These are phyloP conservation scores for Apiotrichum veenhuisii DNA, from an alignment of 1,284 basidiomycete genomes.

Conservation along the genomic window DNA sequence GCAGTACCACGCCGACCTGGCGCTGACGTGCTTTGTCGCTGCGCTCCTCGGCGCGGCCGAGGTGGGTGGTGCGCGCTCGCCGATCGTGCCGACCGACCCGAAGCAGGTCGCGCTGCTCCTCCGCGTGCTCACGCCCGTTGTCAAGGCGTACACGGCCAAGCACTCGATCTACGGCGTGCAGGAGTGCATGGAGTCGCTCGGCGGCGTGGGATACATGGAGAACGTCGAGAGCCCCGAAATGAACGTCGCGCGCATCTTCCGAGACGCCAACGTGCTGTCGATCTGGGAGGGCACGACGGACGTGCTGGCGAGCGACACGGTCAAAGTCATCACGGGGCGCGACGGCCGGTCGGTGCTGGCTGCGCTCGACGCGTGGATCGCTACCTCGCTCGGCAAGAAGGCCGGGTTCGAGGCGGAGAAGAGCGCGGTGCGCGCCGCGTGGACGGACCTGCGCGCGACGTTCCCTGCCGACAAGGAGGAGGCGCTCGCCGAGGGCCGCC, in stretches of 20 bases:
- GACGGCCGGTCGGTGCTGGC: not conserved
- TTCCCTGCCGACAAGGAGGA: slow-evolving; percentile 13
- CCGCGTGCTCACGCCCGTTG: slow-evolving; percentile 64
- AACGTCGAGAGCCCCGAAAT: slow-evolving; percentile 60
- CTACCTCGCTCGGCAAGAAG: not conserved
- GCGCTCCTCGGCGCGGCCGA: slow-evolving; percentile 63
- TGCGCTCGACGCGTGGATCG: slow-evolving; percentile 12
- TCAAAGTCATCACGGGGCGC: slow-evolving; percentile 16
- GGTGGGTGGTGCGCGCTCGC: slow-evolving; percentile 49
- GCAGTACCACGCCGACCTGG: slow-evolving; percentile 63
- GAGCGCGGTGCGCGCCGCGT: not conserved
- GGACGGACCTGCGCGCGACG: not conserved
- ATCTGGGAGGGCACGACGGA: slow-evolving; percentile 72
- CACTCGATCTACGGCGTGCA: slow-evolving; percentile 63
- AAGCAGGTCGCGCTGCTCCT: slow-evolving; percentile 56
- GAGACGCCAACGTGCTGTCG: slow-evolving; percentile 68
- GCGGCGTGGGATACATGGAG: slow-evolving; percentile 79
- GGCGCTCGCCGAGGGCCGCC: slow-evolving; percentile 9
- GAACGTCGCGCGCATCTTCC: slow-evolving; percentile 48
- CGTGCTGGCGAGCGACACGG: slow-evolving; percentile 18
- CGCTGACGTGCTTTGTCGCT: slow-evolving; percentile 60
- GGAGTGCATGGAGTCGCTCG: slow-evolving; percentile 68
- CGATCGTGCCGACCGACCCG: slow-evolving; percentile 1
- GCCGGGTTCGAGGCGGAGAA: slow-evolving; percentile 1
- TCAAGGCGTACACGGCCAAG: slow-evolving; percentile 68